Base-by-base conservation (phyloP, 139 green algal genomes). In the Closterium sp. region DNA sequence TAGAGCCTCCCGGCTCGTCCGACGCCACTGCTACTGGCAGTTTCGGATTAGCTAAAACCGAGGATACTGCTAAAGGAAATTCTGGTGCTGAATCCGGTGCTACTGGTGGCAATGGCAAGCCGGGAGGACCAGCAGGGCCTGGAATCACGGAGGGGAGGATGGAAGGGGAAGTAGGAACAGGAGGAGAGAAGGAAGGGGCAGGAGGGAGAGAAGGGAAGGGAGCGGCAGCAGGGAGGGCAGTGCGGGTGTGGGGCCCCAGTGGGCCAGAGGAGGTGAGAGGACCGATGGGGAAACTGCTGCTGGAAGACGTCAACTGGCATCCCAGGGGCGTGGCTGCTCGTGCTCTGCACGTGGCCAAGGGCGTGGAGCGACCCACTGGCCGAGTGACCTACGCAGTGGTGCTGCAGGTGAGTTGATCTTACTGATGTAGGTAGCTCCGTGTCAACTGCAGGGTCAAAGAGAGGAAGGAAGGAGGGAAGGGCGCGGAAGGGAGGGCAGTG, bases 281-380 rank as follows among this genome's bases (percentile, higher is more conserved):
- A 16, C 12, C 12, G 23, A 69, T 16, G 43, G 9, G 12, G 10
- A 69, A 25, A 16, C 43, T 69, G 43, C 43, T 69, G 43, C 43
- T 69, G 43, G 43, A 69, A 69, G 43, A 69, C 43, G 43, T 69
- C 12, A 69, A 69, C 12, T 69, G 43, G 43, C 43, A 69, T 23
- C 30, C n/a, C 35, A 91, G 84, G 31, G 89, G 89, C 23, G 89
- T 92, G 38, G 89, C 89, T 34, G 89, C 89, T 6, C 2, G 84
- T 3, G 89, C 89, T 23, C 33, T 92, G 33, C 89, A 92, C 31
- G 33, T 92, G 33, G n/a, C 84, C 83, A 33, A 86, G 85, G 84
- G 84, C 33, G 31, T 84, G 38, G 89, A 92, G 85, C 92, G 92
- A 31, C 89, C 84, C 32, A 81, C 84, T 21, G 89, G 89, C n/a